These are phyloP conservation scores for Solanum microdontum DNA, from an alignment of 257 asterid genomes.

Conservation along the genomic window DNA sequence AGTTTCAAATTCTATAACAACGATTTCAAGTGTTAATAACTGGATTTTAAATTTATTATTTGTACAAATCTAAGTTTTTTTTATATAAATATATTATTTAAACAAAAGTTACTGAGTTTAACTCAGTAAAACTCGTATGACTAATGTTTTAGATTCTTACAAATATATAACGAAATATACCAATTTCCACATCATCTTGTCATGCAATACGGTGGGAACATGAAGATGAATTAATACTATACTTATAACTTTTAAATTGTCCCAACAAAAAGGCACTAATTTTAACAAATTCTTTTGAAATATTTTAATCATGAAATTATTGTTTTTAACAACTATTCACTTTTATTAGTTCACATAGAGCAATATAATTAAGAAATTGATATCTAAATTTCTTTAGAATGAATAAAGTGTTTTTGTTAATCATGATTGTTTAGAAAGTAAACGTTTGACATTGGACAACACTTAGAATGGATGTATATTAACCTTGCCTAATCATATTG, in stretches of 20 bases:
- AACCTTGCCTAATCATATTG: neutral
- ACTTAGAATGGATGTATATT: neutral
- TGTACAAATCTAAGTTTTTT: too few relatives aligned
- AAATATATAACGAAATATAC: neutral
- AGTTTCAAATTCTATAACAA: fast-evolving
- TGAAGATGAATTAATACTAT: neutral
- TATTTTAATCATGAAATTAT: neutral
- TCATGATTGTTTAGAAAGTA: neutral
- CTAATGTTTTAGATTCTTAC: neutral
- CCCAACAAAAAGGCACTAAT: neutral
- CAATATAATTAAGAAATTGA: too few relatives aligned
- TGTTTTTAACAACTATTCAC: too few relatives aligned
- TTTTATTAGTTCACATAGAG: neutral
- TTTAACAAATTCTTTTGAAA: neutral
- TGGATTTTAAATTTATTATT: too few relatives aligned
- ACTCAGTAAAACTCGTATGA: too few relatives aligned
- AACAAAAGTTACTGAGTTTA: too few relatives aligned
- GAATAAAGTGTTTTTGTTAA: neutral
- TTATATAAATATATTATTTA: too few relatives aligned
- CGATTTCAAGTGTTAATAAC: fast-evolving
- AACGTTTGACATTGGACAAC: neutral
- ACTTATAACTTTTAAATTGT: neutral
- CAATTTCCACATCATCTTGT: neutral
- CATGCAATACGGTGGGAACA: neutral
- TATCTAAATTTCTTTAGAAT: neutral